Base-by-base conservation (phyloP, 345 rosid species). In the Firmiana major region DNA sequence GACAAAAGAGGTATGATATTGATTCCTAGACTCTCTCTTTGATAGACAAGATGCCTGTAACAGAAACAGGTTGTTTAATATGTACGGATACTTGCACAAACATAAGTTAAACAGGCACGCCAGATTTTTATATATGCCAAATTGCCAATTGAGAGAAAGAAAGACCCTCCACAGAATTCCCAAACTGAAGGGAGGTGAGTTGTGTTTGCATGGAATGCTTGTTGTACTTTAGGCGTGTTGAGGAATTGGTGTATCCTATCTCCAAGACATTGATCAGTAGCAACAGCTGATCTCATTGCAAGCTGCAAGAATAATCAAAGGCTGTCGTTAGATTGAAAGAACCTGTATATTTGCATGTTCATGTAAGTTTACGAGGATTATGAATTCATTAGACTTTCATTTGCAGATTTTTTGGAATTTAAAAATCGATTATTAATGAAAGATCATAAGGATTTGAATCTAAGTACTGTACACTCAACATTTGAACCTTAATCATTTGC, bases 241-340 rank as follows among this genome's bases (percentile, higher is more conserved):
- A 65, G 70, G 49, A 38, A 38, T 17, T 40, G 48, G n/a, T 36
- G 17, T 38, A 65, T 40, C 70, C 46, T n/a, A 65, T 65, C 70
- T 19, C 28, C 70, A 65, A 40, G 70, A n/a, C 70, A 65, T 65
- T 48, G 70, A 40, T 65, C 70, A 65, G 15, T 65, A 21, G 49
- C 48, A 65, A 19, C 49, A 19, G 26, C 49, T n/a, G 69, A 38
- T 38, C 15, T 38, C 70, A n/a, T 38, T 19, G 70, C 49, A 40
- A 65, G 49, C 70, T 65, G 26, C 48, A 38, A 64, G 70, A 64
- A 64, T 5, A 40, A 19, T 64, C 49, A 64, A 64, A 64, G 15
- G 38, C 24, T 3, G 3, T 38, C 19, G 1, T 38, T 38, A 64
- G 15, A 9, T n/a, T 5, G 26, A 9, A 65, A 65, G 16, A n/a